Conservation (phyloP, 202 grass and related monocot species). For the Panicum hallii region DNA sequence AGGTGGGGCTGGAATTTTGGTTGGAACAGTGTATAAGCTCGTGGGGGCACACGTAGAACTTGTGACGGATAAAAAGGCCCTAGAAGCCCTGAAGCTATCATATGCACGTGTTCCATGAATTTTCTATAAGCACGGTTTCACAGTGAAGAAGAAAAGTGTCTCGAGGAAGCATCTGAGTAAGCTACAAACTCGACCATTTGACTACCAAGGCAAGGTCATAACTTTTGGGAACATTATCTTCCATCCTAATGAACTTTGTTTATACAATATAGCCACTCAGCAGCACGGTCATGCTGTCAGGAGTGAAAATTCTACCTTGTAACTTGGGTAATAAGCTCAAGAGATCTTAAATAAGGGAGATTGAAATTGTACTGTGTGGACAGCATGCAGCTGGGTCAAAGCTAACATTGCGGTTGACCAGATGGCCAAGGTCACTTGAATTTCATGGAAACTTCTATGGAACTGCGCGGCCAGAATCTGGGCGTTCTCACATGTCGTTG, state of each 20-base stretch:
- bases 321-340: background rate
- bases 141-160: background rate
- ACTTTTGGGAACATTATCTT: background rate
- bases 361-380: background rate
- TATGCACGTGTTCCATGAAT: background rate
- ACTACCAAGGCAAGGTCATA: background rate
- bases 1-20: background rate
- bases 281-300: background rate
- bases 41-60: background rate
- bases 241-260: background rate
- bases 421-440: background rate
- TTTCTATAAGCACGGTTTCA: background rate
- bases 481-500: conserved; percentile 40
- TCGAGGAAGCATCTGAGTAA: background rate
- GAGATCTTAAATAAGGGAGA: background rate
- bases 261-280: background rate
- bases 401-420: conserved; percentile 14
- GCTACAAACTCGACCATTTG: background rate
- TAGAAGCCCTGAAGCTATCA: background rate
- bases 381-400: conserved; percentile 24
- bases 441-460: conserved; percentile 32
- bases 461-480: conserved; percentile 2
- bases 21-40: background rate
- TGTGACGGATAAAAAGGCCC: conserved; percentile 5
- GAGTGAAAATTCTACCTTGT: background rate